These are phyloP conservation scores for Fusarium pseudoanthophilum DNA, from an alignment of 2,329 filamentous ascomycete species.

Conservation along the genomic window DNA sequence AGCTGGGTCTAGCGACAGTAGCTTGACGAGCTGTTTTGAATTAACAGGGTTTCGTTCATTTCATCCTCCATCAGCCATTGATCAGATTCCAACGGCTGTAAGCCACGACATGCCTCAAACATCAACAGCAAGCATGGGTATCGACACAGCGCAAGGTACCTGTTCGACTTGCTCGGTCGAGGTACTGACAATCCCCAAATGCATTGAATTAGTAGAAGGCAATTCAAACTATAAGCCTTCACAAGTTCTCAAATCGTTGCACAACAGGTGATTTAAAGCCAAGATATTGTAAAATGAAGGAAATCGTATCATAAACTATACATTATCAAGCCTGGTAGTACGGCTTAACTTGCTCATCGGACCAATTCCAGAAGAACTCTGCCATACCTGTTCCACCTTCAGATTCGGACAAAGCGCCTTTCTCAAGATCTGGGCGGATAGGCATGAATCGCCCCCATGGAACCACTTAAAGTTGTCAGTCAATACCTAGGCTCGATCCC, in stretches of 20 bases:
- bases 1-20: not conserved
- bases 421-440: conserved; percentile 48
- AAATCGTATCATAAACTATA: not conserved
- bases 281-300: not conserved
- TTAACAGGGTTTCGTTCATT: not conserved
- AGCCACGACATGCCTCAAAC: not conserved
- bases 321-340: conserved; percentile 10
- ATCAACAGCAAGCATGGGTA: not conserved
- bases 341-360: conserved; percentile 50
- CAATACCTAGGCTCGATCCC: not conserved
- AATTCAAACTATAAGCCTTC: not conserved
- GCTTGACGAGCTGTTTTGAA: not conserved
- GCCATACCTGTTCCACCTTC: conserved; percentile 54
- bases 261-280: not conserved
- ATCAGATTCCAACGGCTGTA: not conserved
- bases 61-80: not conserved
- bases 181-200: not conserved
- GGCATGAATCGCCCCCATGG: conserved; percentile 51
- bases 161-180: not conserved
- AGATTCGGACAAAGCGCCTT: conserved; percentile 45
- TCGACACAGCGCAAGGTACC: not conserved
- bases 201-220: not conserved
- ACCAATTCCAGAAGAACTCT: conserved; percentile 56
- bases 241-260: too few relatives aligned
- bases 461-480: conserved; percentile 36